phyloP scores from a whole-genome alignment of 768 basidiomycete species.

The Omphalotus guepiniiformis region DNA sequence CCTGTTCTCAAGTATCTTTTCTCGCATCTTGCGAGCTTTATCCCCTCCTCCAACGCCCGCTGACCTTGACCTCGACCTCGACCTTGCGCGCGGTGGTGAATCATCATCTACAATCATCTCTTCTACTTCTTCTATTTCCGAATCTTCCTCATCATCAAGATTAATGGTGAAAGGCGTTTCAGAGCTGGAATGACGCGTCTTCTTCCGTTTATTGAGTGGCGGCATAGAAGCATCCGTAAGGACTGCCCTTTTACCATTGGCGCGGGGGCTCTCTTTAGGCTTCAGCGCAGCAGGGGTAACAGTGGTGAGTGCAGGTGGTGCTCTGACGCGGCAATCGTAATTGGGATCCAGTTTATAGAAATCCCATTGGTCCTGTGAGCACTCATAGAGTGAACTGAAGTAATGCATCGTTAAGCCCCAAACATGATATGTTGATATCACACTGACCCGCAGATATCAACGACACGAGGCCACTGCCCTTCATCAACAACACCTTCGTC shows the following conservation, averaged over 20 bases:
- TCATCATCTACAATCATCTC: slow-evolving; percentile 46
- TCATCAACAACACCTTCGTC: slow-evolving; percentile 59
- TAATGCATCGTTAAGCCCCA: neutral
- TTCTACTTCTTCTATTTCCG: slow-evolving; percentile 38
- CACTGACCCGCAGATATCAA: slow-evolving; percentile 68
- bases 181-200: slow-evolving; percentile 9
- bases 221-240: neutral
- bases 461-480: slow-evolving; percentile 63
- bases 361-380: slow-evolving; percentile 80
- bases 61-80: too few relatives aligned
- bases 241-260: neutral
- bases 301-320: slow-evolving; percentile 30
- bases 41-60: slow-evolving; percentile 17
- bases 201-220: slow-evolving; percentile 11
- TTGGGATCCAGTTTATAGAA: slow-evolving; percentile 75
- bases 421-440: slow-evolving; percentile 1
- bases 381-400: slow-evolving; percentile 42
- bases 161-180: neutral
- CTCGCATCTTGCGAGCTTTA: slow-evolving; percentile 23
- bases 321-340: slow-evolving; percentile 62
- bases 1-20: slow-evolving; percentile 29
- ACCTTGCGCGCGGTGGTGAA: slow-evolving; percentile 5
- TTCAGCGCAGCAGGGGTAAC: slow-evolving; percentile 23
- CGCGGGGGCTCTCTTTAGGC: slow-evolving; percentile 4
- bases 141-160: slow-evolving; percentile 14